These are phyloP conservation scores for Chytriomyces confervae DNA, from an alignment of 192 early-diverging fungal genomes.

Conservation along the genomic window DNA sequence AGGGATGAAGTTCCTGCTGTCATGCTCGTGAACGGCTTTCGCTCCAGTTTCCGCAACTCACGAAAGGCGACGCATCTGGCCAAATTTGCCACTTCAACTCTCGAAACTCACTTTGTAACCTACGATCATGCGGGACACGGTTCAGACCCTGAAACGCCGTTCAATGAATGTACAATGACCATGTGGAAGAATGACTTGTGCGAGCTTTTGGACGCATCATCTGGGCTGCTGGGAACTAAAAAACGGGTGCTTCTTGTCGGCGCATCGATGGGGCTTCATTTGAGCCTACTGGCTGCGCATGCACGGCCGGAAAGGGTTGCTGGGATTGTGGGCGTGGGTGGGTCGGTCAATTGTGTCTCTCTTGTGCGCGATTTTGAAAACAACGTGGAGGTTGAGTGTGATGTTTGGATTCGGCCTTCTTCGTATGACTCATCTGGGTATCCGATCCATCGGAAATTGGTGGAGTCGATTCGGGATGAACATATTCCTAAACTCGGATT, in stretches of 20 bases:
- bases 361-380: not conserved
- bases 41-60: constrained; percentile 9
- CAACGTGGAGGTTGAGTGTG: not conserved
- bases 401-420: constrained; percentile 15
- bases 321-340: constrained; percentile 19
- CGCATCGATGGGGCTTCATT: constrained; percentile 6
- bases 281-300: not conserved
- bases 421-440: constrained; percentile 6
- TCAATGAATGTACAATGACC: constrained; percentile 14
- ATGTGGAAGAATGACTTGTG: constrained; percentile 14
- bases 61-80: not conserved
- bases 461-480: not conserved
- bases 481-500: not conserved
- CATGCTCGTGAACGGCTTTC: constrained; percentile 9
- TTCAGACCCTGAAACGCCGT: not conserved
- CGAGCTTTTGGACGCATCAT: not conserved
- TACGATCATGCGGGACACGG: constrained; percentile 23
- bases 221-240: not conserved
- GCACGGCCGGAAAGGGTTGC: not conserved
- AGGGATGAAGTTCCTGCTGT: not conserved
- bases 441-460: not conserved
- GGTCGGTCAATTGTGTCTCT: not conserved
- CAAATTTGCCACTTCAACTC: not conserved
- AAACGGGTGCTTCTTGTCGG: not conserved
- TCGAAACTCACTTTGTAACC: constrained; percentile 6